Evolutionary conservation across 768 basidiomycete genomes (phyloP), one percentile per base, ranked within the genome.

Genomic region (Boletus speciosus): DNA sequence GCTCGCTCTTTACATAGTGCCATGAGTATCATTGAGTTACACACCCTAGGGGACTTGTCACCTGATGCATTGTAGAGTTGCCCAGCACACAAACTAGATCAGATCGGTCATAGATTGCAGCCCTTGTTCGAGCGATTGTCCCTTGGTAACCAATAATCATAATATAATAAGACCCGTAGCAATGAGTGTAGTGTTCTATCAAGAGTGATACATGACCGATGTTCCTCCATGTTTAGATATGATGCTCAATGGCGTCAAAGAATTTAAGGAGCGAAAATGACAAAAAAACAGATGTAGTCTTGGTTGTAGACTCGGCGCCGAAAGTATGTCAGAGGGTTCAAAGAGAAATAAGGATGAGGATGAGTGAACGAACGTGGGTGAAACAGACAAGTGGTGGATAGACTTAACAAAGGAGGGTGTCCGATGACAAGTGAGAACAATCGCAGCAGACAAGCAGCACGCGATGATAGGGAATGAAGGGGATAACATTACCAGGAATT

Each of bases 1-100:
- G 61, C 76, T 11, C 81, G 74, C 47, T 86, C 86, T 8, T 73
- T 81, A 9, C 78, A 75, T 56, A 90, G 86, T 60, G 79, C 81
- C 25, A 79, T 78, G 67, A 86, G 82, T 60, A 68, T 71, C 37
- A 76, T 73, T 47, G 86, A 86, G 47, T 59, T 74, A 19, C 80
- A 82, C 57, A 80, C 79, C 0, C 72, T 88, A 14, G 81, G 83
- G 32, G 88, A 90, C 55, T 69, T 89, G 48, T 88, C 87, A 21
- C 88, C 88, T 0, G 81, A 85, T 51, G 88, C 87, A 29, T 64
- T 87, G 57, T 88, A 79, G 58, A 55, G 19, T 54, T 32, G 9
- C 23, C 34, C 14, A 11, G 10, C 45, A 25, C 14, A 19, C 16
- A 6, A 27, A 32, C 3, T 21, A 46, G 8, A 16, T 16, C 4